Evolutionary conservation across 148 eudicot species (phyloP), one percentile per base, ranked within the genome.

Genomic region (Amaranthus palmeri): DNA sequence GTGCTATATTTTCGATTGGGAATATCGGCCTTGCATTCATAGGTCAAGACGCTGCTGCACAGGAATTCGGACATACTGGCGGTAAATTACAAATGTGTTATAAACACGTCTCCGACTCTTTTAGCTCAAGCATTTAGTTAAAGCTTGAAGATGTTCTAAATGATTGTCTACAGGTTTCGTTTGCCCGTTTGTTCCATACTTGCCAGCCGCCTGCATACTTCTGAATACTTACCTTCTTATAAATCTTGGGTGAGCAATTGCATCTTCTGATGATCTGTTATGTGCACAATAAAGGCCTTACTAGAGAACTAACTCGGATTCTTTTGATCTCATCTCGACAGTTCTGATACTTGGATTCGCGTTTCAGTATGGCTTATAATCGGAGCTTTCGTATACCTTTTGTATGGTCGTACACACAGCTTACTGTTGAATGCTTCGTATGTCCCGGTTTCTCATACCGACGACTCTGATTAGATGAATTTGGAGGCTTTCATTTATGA

Each of bases 201-300:
- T 89, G 70, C 95, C 95, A 8, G 84, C 78, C 55, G 70, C 81
- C 51, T 77, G 91, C 83, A 81, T 87, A 62, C 85, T 89, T 48
- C 75, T 89, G 72, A 89, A 87, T 79, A 81, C 83, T 10, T 89
- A 89, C 78, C 83, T 89, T 75, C 86, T 89, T 18, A 62, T 87
- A 72, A 89, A 87, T 81, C 88, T 89, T 14, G 91, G 95, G 95
- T 89, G 66, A 82, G 87, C n/a, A n/a, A n/a, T n/a, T n/a, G n/a
- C 75, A 69, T 25, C 69, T 41, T 42, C 10, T 57, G 25, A 44
- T 51, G 41, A 15, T 49, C 17, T 54, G 52, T 25, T 25, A 8
- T 65, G 47, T 67, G 41, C 69, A 66, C 43, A 45, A 36, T 53
- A 13, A 46, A 36, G 42, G 17, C 13, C 6, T 63, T 53, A 15